Base-by-base conservation (phyloP, 1,139 yeast species). In the Spathaspora sp. region DNA sequence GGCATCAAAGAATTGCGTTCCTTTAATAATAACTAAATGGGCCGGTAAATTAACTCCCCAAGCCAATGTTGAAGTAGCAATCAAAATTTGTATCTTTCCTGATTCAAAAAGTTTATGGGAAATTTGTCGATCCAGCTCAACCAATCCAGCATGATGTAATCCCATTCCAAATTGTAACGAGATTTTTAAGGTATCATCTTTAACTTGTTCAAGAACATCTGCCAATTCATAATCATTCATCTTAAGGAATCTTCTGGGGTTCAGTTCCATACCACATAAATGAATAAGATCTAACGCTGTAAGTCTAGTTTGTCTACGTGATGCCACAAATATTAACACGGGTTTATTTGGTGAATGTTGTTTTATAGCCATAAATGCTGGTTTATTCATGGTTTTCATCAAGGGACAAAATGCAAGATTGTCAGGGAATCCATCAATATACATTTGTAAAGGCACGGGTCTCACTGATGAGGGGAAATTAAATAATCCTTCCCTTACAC, bases 1-100 rank as follows among this genome's bases (percentile, higher is more conserved):
- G 10, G 90, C 83, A 63, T 88, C 96, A 60, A 84, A 88, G 57
- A 84, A 87, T 59, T 88, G 95, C 0, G 99, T 93, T 36, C 98
- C 98, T 64, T 93, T 93, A 52, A 93, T 88, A 43, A 93, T 82
- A 7, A 93, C 99, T 57, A 93, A 72, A 68, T 90, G 93, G 0
- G 98, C 98, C 1, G 98, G 98, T 52, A 93, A 75, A 60, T 93
- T 93, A 38, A 93, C 97, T 58, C 98, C 98, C 95, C 97, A 90
- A 0, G 98, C 99, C 56, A 95, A 76, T 1, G 99, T 93, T 17
- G 97, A 87, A 0, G 99, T 93, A 0, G 99, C 98, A 47, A 95
- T 80, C 49, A 93, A 75, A 47, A 93, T 85, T 68, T 93, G 99
- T 43, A 93, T 84, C 62, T 89, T 90, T 49, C 89, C 89, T 27